Evolutionary conservation across 345 rosid species (phyloP).

Genomic region (Eutrema japonicum): DNA sequence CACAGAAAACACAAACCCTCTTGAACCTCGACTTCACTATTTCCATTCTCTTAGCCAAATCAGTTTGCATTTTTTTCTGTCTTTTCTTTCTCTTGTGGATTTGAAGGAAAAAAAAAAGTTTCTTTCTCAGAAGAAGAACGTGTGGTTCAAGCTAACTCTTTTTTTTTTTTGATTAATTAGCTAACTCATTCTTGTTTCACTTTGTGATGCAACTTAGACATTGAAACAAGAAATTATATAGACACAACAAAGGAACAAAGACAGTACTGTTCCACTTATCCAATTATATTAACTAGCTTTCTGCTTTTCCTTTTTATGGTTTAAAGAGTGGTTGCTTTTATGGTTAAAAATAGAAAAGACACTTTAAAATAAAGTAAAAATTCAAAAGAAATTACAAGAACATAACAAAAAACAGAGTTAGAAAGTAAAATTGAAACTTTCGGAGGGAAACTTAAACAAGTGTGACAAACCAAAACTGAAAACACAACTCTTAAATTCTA

Average conservation of each 20-base stretch:
- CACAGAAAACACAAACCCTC: slow-evolving; percentile 83
- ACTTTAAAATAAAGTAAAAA: slow-evolving; percentile 6
- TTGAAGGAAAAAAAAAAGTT: neutral
- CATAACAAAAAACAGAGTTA: neutral
- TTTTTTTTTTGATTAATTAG: neutral
- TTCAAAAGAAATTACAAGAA: slow-evolving; percentile 15
- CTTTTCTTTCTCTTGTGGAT: slow-evolving; percentile 7
- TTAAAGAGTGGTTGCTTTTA: slow-evolving; percentile 34
- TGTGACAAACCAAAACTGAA: slow-evolving; percentile 15
- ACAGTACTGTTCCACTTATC: slow-evolving; percentile 35
- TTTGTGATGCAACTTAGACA: slow-evolving; percentile 43
- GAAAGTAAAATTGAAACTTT: neutral
- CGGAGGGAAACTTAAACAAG: slow-evolving; percentile 11
- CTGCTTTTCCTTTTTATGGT: slow-evolving; percentile 29
- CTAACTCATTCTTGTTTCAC: slow-evolving; percentile 41
- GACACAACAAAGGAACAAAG: slow-evolving; percentile 37
- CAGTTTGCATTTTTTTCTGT: neutral
- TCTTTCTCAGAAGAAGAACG: slow-evolving; percentile 31
- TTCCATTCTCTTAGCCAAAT: slow-evolving; percentile 29
- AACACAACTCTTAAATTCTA: slow-evolving; percentile 13
- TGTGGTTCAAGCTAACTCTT: slow-evolving; percentile 40
- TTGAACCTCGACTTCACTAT: slow-evolving; percentile 65
- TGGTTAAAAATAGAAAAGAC: neutral
- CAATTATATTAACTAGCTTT: slow-evolving; percentile 38
- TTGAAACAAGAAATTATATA: slow-evolving; percentile 39